Evolutionary conservation across 805 yeast species (phyloP).

Genomic region (Ogataea glucozyma): DNA sequence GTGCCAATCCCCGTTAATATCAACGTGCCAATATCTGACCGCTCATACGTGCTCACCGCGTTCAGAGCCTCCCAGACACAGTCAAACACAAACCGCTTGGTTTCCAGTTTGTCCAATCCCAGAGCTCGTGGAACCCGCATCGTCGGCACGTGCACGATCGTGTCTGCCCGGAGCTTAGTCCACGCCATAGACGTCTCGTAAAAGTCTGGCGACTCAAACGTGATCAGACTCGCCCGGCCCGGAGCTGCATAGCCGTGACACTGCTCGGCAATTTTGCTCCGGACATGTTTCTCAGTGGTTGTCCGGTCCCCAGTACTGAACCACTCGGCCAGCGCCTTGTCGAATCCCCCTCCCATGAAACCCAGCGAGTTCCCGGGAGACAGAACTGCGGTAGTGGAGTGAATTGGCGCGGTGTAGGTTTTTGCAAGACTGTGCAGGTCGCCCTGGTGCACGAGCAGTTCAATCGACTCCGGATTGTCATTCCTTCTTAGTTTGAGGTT

Average conservation of each 20-base stretch:
- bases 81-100: conserved; percentile 35
- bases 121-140: conserved; percentile 39
- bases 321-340: conserved; percentile 36
- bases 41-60: conserved; percentile 20
- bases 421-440: conserved; percentile 12
- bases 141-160: conserved; percentile 41
- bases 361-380: conserved; percentile 57
- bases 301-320: conserved; percentile 25
- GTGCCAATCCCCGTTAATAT: conserved; percentile 43
- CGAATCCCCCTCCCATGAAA: conserved; percentile 54
- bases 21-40: conserved; percentile 25
- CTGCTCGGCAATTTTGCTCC: conserved; percentile 12
- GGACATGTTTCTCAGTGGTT: conserved; percentile 27
- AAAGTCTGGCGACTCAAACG: conserved; percentile 25
- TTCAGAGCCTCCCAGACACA: conserved; percentile 39
- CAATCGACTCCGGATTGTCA: too few relatives aligned
- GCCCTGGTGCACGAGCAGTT: conserved; percentile 25
- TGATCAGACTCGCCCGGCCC: conserved; percentile 32
- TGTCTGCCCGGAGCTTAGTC: conserved; percentile 30
- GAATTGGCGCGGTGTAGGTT: neutral
- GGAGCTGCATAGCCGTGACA: conserved; percentile 38
- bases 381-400: conserved; percentile 37
- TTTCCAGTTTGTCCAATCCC: conserved; percentile 6
- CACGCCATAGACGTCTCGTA: conserved; percentile 32
- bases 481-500: too few relatives aligned